A percentile compares a stretch with the other conserved stretches of the same genome.
Evolutionary conservation across 805 yeast species (phyloP).

Genomic region (Kodamaea sagamina): DNA sequence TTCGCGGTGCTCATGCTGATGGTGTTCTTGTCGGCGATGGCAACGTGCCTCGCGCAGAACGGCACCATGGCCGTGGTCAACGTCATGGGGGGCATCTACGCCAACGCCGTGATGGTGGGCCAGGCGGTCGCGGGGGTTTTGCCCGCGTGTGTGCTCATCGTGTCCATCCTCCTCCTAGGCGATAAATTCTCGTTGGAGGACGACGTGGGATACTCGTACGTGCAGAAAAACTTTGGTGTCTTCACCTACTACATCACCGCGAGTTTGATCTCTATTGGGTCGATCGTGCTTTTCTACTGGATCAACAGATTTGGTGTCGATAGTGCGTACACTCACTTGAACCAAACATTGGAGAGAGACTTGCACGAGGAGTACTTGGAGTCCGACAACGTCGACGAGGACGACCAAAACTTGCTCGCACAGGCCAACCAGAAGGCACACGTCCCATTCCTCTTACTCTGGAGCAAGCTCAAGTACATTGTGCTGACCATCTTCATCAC

Average conservation of each 20-base stretch:
- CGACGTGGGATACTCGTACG: conserved; percentile 18
- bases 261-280: conserved; percentile 44
- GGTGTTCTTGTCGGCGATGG: conserved; percentile 67
- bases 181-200: conserved; percentile 21
- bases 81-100: conserved; percentile 70
- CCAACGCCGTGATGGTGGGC: conserved; percentile 92
- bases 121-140: conserved; percentile 93
- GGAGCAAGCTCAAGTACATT: conserved; percentile 62
- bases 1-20: conserved; percentile 59
- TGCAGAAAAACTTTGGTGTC: conserved; percentile 42
- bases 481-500: conserved; percentile 71
- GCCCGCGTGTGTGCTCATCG: conserved; percentile 71
- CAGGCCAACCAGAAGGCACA: conserved; percentile 30
- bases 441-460: conserved; percentile 61
- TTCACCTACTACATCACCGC: conserved; percentile 54
- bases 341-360: conserved; percentile 4
- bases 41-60: conserved; percentile 83
- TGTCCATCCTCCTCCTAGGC: conserved; percentile 50
- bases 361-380: conserved; percentile 5
- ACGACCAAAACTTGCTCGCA: background rate
- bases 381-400: conserved; percentile 2
- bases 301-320: conserved; percentile 30
- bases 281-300: conserved; percentile 43
- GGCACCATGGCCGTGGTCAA: conserved; percentile 88
- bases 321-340: conserved; percentile 11